phyloP scores from a whole-genome alignment of 192 early-diverging fungal genomes.

The Coemansia sp. region DNA sequence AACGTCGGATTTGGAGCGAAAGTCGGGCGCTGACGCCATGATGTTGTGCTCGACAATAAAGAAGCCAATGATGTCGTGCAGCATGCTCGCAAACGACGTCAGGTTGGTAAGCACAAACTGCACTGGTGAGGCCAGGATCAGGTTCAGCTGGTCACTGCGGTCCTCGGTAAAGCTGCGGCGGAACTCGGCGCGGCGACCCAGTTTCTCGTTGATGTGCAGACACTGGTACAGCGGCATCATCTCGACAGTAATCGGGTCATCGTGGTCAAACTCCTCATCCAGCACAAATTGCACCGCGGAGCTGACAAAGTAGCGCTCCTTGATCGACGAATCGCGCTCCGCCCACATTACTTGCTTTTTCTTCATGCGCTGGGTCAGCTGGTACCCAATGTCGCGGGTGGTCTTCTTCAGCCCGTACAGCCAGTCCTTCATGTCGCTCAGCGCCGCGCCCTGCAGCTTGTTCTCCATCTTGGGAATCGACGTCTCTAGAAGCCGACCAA shows the following conservation, averaged over 20 bases:
- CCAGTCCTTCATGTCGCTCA: conserved; percentile 89
- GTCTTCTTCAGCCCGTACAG: conserved; percentile 78
- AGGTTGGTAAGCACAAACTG: conserved; percentile 59
- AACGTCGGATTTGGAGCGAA: conserved; percentile 78
- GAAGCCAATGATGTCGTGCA: conserved; percentile 93
- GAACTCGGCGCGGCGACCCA: conserved; percentile 84
- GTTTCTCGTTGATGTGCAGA: conserved; percentile 91
- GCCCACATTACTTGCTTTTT: conserved; percentile 60
- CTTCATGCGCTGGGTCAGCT: conserved; percentile 77
- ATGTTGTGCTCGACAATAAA: conserved; percentile 93
- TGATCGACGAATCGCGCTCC: conserved; percentile 33
- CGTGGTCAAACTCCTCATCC: conserved; percentile 78
- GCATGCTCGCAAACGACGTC: conserved; percentile 57
- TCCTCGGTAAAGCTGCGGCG: conserved; percentile 86
- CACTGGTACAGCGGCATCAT: conserved; percentile 95
- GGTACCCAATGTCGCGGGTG: conserved; percentile 73
- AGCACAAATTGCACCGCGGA: conserved; percentile 76
- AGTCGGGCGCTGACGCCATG: conserved; percentile 81
- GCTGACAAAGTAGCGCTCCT: conserved; percentile 58
- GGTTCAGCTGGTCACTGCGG: conserved; percentile 80
- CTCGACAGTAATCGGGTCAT: conserved; percentile 75
- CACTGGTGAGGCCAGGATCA: conserved; percentile 74
- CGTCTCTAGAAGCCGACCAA: conserved; percentile 80
- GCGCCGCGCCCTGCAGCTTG: conserved; percentile 78
- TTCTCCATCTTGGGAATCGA: conserved; percentile 89